Base-by-base conservation (phyloP, 768 basidiomycete genomes). In the Tricholoma sp. region DNA sequence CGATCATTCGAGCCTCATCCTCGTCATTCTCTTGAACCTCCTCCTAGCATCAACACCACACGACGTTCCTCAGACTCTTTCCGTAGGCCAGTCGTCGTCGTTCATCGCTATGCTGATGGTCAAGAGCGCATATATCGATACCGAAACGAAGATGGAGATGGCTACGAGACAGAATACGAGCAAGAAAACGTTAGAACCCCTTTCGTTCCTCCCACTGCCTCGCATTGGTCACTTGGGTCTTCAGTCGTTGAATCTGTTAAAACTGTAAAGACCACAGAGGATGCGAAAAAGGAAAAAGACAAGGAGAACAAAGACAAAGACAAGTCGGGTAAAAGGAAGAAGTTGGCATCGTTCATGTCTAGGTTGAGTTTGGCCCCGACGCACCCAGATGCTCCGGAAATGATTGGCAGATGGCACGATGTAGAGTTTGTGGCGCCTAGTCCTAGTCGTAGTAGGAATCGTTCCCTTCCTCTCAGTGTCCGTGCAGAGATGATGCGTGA, bases 281-380 rank as follows among this genome's bases (percentile, higher is more conserved):
- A 18, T 10, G 41, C 17, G 6, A 41, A 17, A 8, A 41, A 41
- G 39, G n/a, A 44, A 0, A 44, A 44, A 5, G 42, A 20, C 20
- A 44, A 24, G n/a, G 42, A 24, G 15, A 7, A 9, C 2, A 44
- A 44, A 17, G 53, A 31, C 31, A 20, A 42, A 45, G 49, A 51
- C 44, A 54, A 47, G 28, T 45, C 32, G 41, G 54, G 56, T n/a
- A 57, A 47, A 44, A 52, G 41, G 51, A 52, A 57, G 37, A n/a
- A 50, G 3, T 24, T 57, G 3, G 51, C 36, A 2, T 57, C 51
- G 0, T 48, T 57, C 31, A 57, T 57, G 39, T 53, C 52, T 2
- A 12, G 41, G 2, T 42, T 53, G n/a, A 53, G 29, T 44, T 12
- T 44, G 1, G 52, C 41, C 3, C 52, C 52, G 29, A 20, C 39